These are phyloP conservation scores for Halophytophthora polymorphica DNA, from an alignment of 352 stramenopile genomes.

Conservation along the genomic window DNA sequence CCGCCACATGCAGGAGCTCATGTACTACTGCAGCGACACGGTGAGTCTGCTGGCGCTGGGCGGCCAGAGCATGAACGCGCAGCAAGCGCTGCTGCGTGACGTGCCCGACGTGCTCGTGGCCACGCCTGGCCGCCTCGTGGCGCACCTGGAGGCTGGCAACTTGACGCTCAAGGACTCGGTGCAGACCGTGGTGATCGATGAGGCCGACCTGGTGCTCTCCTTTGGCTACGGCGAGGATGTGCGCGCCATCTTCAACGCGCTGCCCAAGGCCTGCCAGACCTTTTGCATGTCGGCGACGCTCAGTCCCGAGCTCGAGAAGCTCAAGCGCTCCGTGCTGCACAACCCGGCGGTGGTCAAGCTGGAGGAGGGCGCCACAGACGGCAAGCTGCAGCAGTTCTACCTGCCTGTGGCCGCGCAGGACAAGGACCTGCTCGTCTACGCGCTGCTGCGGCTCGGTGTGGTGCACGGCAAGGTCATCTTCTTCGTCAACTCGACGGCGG, in stretches of 20 bases:
- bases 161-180: constrained; percentile 88
- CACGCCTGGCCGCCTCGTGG: constrained; percentile 93
- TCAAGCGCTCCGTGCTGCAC: constrained; percentile 97
- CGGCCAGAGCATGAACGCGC: constrained; percentile 87
- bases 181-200: constrained; percentile 97
- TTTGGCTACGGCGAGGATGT: constrained; percentile 95
- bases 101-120: constrained; percentile 92
- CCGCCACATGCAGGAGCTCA: constrained; percentile 89
- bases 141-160: constrained; percentile 79
- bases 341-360: constrained; percentile 97
- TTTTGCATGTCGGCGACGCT: constrained; percentile 99
- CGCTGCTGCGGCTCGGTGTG: constrained; percentile 97
- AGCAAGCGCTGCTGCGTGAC: constrained; percentile 84
- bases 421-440: constrained; percentile 97
- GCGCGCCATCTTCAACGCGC: constrained; percentile 89
- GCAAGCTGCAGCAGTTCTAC: constrained; percentile 96
- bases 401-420: constrained; percentile 85
- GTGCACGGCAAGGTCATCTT: constrained; percentile 98
- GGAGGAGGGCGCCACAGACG: constrained; percentile 88
- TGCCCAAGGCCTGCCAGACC: constrained; percentile 98
- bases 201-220: constrained; percentile 98
- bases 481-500: constrained; percentile 97
- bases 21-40: constrained; percentile 96
- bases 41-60: constrained; percentile 91
- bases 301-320: constrained; percentile 93